Percentiles rank a stretch among this genome's conserved stretches.
phyloP scores from a whole-genome alignment of 2,329 filamentous ascomycete species.

The Pyricularia grisea region DNA sequence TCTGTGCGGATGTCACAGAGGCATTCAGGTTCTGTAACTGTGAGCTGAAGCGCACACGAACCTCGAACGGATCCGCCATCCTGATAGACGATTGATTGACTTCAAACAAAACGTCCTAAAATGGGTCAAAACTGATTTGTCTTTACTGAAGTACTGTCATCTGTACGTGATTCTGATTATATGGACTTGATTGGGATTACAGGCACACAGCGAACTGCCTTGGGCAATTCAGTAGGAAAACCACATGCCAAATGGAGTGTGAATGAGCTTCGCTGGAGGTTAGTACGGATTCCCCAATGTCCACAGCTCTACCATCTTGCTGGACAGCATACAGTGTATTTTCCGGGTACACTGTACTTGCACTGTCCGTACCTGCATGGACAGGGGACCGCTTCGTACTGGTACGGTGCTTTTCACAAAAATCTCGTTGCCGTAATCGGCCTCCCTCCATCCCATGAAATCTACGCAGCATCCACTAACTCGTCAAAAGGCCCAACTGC shows the following conservation, averaged over 20 bases:
- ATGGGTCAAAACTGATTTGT: background rate
- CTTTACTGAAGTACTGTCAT: background rate
- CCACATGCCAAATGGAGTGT: background rate
- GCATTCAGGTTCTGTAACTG: conserved; percentile 88
- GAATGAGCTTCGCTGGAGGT: background rate
- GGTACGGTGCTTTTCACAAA: background rate
- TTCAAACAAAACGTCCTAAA: background rate
- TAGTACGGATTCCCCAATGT: background rate
- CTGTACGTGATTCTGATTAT: background rate
- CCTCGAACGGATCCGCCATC: conserved; percentile 85
- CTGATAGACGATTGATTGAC: conserved; percentile 4
- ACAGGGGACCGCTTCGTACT: background rate
- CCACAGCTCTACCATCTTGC: background rate
- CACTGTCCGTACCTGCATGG: background rate
- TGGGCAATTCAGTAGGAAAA: background rate
- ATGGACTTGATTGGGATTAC: background rate
- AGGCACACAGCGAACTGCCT: background rate
- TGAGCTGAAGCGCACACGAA: conserved; percentile 91
- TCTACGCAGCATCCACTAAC: background rate
- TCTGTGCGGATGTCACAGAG: conserved; percentile 78
- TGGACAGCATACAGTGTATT: background rate
- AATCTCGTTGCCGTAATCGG: background rate
- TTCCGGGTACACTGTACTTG: background rate
- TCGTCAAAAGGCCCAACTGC: background rate
- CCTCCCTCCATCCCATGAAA: background rate